Evolutionary conservation across 2,329 filamentous ascomycete genomes (phyloP), one percentile per base, ranked within the genome.

Genomic region (Ophiocordyceps unilateralis): DNA sequence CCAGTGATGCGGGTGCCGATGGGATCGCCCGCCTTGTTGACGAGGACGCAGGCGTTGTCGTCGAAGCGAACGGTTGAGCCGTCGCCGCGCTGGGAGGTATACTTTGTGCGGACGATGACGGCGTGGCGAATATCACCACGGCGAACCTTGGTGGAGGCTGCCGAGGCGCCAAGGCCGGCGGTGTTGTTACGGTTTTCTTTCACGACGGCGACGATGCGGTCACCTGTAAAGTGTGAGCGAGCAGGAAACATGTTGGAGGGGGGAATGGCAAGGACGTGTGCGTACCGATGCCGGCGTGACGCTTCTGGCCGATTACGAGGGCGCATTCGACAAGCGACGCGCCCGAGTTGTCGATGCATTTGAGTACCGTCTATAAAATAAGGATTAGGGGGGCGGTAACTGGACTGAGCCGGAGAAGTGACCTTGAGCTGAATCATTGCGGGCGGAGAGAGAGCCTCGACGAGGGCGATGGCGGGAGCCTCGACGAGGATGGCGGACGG

Each of bases 261-360:
- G 24, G 32, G 21, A n/a, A 10, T 22, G 22, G 19, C 44, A 40
- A 44, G n/a, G n/a, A n/a, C n/a, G n/a, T n/a, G 39, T 32, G 51
- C 72, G 55, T 74, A 94, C 88, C 91, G 57, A 98, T 88, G 57
- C 80, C 81, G 46, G 89, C 91, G 56, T 81, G 77, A 52, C 78
- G 71, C 69, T 95, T 93, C 68, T 89, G 91, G 58, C 85, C 85
- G 56, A 98, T 70, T 49, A 96, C 83, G 60, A 89, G 82, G 61
- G 83, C 84, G 68, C 91, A 98, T 69, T 98, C 91, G 66, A 96
- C 91, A 52, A 98, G 73, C 55, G 91, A 88, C 53, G 91, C 91
- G 60, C 91, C 91, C 51, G 91, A 96, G 72, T 95, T 98, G 81
- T 98, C 91, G 77, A 98, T 96, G 80, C 91, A 96, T 68, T 91